phyloP scores from a whole-genome alignment of 768 basidiomycete species.

The Termitomyces sp. region DNA sequence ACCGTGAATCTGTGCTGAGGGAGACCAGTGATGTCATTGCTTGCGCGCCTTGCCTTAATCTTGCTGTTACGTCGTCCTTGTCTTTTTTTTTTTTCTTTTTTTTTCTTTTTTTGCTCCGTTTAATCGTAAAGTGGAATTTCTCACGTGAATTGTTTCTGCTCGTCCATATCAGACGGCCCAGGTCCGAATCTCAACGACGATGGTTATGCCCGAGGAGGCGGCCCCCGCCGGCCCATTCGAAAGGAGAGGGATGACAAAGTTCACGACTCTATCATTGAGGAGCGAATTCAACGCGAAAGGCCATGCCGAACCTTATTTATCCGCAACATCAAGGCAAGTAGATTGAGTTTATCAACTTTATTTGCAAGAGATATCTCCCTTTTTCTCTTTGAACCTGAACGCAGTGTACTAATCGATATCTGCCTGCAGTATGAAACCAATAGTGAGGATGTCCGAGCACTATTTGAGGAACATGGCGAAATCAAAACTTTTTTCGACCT shows the following conservation, averaged over 20 bases:
- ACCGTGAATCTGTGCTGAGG: conserved; percentile 13
- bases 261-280: conserved; percentile 89
- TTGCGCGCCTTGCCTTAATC: conserved; percentile 30
- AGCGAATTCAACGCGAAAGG: conserved; percentile 88
- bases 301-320: conserved; percentile 96
- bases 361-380: not conserved
- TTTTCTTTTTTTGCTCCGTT: conserved; percentile 20
- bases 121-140: conserved; percentile 32
- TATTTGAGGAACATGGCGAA: conserved; percentile 91
- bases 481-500: conserved; percentile 98
- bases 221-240: conserved; percentile 42
- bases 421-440: conserved; percentile 77
- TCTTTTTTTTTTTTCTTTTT: conserved; percentile 27
- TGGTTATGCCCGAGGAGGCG: conserved; percentile 28
- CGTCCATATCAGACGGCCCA: conserved; percentile 58
- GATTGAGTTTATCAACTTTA: conserved; percentile 3
- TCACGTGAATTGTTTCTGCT: conserved; percentile 34
- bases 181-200: conserved; percentile 54
- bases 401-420: conserved; percentile 10
- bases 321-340: conserved; percentile 94
- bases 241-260: conserved; percentile 86
- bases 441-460: conserved; percentile 75
- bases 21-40: conserved; percentile 22
- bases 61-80: conserved; percentile 38
- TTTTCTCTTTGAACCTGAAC: not conserved